A percentile compares a stretch with the other conserved stretches of the same genome.
These are phyloP conservation scores for Panaeolus papilionaceus DNA, from an alignment of 768 basidiomycete genomes.

Conservation along the genomic window DNA sequence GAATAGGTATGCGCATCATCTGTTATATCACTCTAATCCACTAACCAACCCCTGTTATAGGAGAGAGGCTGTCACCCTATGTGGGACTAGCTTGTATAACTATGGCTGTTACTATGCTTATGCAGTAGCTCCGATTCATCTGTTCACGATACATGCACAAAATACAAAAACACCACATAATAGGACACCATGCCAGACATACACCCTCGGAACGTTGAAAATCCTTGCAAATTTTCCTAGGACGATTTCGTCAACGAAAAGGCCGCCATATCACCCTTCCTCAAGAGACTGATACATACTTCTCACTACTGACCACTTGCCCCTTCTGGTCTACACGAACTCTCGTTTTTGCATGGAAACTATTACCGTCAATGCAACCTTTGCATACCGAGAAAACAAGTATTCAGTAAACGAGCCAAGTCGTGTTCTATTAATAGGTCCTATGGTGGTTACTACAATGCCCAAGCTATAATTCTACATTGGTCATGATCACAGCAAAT, in stretches of 20 bases:
- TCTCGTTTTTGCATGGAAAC: too few species aligned
- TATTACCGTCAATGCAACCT: too few species aligned
- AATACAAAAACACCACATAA: slow-evolving; percentile 31
- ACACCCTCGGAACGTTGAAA: too few species aligned
- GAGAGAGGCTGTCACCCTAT: slow-evolving; percentile 95
- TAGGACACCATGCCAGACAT: not conserved
- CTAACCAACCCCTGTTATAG: slow-evolving; percentile 43
- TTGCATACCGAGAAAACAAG: too few species aligned
- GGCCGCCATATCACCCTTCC: too few species aligned
- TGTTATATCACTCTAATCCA: slow-evolving; percentile 2
- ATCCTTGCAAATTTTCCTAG: too few species aligned
- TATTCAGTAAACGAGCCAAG: not conserved
- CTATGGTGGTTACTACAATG: slow-evolving; percentile 6
- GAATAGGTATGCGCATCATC: slow-evolving; percentile 73
- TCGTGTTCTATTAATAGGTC: not conserved
- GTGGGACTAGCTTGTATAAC: slow-evolving; percentile 91
- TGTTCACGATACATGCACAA: slow-evolving; percentile 29
- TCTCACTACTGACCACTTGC: too few species aligned
- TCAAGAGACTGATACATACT: too few species aligned
- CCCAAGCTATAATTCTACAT: slow-evolving; percentile 6
- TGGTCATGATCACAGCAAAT: slow-evolving; percentile 13
- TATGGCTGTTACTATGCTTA: slow-evolving; percentile 83
- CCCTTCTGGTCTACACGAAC: too few species aligned
- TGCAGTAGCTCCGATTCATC: slow-evolving; percentile 41
- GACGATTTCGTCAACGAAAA: too few species aligned